Base-by-base conservation (phyloP, 495 filamentous ascomycete genomes). In the Talaromyces wortmannii region DNA sequence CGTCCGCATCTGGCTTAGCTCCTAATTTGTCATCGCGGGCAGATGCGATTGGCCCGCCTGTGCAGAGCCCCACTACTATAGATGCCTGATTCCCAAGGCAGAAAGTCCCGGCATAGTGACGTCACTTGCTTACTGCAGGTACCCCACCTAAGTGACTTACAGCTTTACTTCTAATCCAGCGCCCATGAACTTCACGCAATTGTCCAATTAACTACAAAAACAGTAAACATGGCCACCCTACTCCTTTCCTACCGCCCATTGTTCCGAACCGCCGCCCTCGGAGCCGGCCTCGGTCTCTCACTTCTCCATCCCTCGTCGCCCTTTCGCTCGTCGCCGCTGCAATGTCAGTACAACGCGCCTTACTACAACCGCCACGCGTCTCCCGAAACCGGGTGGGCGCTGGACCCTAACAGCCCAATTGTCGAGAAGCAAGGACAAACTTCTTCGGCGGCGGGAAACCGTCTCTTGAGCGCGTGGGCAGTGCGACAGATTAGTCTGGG, bases 401-500 rank as follows among this genome's bases (percentile, higher is more conserved):
- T 71, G 6, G 50, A 61, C 29, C 23, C 23, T 23, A 16, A 57
- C 29, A 58, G 65, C 10, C 59, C 67, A 45, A 49, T 62, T 10
- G 5, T 59, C 10, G 58, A 59, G 54, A 67, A 76, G 55, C 67
- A 75, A 52, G 60, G 65, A 13, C 53, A 36, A 10, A 66, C 66
- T 4, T 52, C 47, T 2, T 18, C 40, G 16, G 23, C 53, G 48
- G 10, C 53, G 12, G 0, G 45, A 45, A 4, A 36, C 16, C 58
- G 49, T 45, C 57, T 74, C 23, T 46, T 78, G 42, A 74, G 63
- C 17, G 61, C 81, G 0, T 69, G 75, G 30, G 76, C 78, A 11
- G 71, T 89, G 64, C 81, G 77, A 56, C 85, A 91, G 74, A 71
- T 91, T 52, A 88, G 84, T 54, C 61, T 82, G 55, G 89, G 89